Evolutionary conservation across 441 rosid genomes (phyloP).

Genomic region (Populus hybrid): DNA sequence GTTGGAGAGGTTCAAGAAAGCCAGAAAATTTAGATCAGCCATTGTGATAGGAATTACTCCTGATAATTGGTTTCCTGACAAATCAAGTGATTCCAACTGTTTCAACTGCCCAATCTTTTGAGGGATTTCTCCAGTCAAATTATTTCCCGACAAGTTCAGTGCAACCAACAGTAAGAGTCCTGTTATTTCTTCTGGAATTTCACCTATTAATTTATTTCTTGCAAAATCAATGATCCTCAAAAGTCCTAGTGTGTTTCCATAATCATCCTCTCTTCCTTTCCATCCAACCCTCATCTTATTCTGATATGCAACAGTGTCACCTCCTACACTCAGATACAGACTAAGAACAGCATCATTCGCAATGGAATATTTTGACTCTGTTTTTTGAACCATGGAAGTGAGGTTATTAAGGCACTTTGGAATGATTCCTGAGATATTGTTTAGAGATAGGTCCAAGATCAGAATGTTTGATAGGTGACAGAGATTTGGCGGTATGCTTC

Average conservation of each 20-base stretch:
- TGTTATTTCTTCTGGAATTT: slow-evolving; percentile 21
- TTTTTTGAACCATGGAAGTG: slow-evolving; percentile 4
- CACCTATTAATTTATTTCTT: neutral
- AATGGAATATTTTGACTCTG: neutral
- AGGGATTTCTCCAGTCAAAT: slow-evolving; percentile 18
- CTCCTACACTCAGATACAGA: too few relatives aligned
- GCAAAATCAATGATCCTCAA: slow-evolving; percentile 20
- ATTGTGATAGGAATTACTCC: too few relatives aligned
- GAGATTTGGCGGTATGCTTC: slow-evolving; percentile 11
- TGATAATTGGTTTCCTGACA: too few relatives aligned
- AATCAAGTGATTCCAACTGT: too few relatives aligned
- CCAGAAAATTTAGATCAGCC: too few relatives aligned
- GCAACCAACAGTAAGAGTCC: slow-evolving; percentile 11
- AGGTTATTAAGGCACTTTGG: slow-evolving; percentile 3
- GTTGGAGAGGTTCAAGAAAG: too few relatives aligned
- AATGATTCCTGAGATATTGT: slow-evolving; percentile 11
- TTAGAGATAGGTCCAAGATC: slow-evolving; percentile 21
- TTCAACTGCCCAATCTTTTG: slow-evolving; percentile 11
- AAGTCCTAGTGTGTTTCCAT: neutral
- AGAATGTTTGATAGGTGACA: slow-evolving; percentile 9
- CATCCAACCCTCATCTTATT: slow-evolving; percentile 5
- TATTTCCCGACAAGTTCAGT: slow-evolving; percentile 30
- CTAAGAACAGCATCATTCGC: too few relatives aligned
- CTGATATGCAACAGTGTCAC: too few relatives aligned
- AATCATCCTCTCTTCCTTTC: slow-evolving; percentile 19